phyloP scores from a whole-genome alignment of 176 grass and related monocot genomes.

The Cymbopogon citratus region DNA sequence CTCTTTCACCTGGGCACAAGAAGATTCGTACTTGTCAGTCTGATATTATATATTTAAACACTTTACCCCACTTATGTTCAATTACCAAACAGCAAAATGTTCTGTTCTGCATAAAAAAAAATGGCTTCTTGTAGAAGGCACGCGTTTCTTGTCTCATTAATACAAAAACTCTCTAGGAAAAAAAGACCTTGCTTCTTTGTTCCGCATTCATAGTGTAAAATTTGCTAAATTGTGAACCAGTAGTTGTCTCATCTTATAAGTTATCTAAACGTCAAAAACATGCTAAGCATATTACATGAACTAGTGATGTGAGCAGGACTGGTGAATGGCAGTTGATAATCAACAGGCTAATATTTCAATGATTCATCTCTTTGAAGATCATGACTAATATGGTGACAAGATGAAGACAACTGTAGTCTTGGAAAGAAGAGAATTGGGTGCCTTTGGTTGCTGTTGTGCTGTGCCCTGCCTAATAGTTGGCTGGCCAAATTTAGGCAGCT shows the following conservation, averaged over 20 bases:
- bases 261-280: background rate
- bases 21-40: background rate
- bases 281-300: background rate
- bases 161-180: background rate
- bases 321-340: background rate
- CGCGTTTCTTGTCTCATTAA: background rate
- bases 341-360: background rate
- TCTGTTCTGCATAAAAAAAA: background rate
- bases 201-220: background rate
- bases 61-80: background rate
- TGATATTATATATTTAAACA: background rate
- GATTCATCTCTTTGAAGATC: background rate
- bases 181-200: background rate
- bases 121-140: background rate
- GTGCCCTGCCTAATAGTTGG: background rate
- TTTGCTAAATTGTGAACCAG: background rate
- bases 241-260: background rate
- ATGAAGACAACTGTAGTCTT: background rate
- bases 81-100: background rate
- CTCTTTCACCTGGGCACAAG: slow-evolving; percentile 70
- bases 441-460: background rate
- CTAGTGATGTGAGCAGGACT: background rate
- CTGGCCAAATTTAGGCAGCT: background rate
- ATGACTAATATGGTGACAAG: background rate
- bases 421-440: background rate